Percentiles rank a stretch among this genome's conserved stretches.
These are phyloP conservation scores for Narthecium ossifragum DNA, from an alignment of 106 monocot species.

Conservation along the genomic window DNA sequence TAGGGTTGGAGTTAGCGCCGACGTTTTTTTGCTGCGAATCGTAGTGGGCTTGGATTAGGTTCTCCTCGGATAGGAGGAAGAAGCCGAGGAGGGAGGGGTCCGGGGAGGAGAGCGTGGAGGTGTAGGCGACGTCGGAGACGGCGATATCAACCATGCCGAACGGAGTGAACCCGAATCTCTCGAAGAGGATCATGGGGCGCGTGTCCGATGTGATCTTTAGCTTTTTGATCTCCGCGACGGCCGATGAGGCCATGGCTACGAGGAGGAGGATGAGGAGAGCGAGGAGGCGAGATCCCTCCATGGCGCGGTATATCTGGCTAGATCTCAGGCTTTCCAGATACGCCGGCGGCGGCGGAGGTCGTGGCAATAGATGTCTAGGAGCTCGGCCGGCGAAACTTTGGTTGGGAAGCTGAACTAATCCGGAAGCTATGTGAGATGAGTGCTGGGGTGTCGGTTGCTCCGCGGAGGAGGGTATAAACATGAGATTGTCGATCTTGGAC, in stretches of 20 bases:
- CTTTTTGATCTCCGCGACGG: conserved; percentile 64
- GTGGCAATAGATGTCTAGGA: too few relatives aligned
- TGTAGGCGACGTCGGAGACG: conserved; percentile 27
- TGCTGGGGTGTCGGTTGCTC: too few relatives aligned
- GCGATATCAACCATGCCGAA: conserved; percentile 43
- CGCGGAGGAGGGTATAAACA: too few relatives aligned
- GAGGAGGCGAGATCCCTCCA: not conserved
- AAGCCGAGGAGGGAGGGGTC: conserved; percentile 62
- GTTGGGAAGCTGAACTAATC: too few relatives aligned
- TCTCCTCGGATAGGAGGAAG: conserved; percentile 70
- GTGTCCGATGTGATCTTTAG: conserved; percentile 49
- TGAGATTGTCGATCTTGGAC: too few relatives aligned
- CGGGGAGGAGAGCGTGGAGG: conserved; percentile 16
- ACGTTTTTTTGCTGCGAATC: conserved; percentile 16
- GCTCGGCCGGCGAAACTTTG: too few relatives aligned
- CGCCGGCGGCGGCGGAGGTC: too few relatives aligned
- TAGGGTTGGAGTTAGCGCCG: conserved; percentile 15
- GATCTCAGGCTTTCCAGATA: too few relatives aligned
- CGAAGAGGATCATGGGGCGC: conserved; percentile 63
- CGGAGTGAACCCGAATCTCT: conserved; percentile 68
- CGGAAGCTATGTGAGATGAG: too few relatives aligned
- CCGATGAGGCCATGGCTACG: conserved; percentile 15
- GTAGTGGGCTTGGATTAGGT: conserved; percentile 54
- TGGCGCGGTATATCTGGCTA: too few relatives aligned
- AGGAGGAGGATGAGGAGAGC: conserved; percentile 23